Evolutionary conservation across 2,329 filamentous ascomycete genomes (phyloP), one percentile per base, ranked within the genome.

Genomic region (Diplocarpon mali): DNA sequence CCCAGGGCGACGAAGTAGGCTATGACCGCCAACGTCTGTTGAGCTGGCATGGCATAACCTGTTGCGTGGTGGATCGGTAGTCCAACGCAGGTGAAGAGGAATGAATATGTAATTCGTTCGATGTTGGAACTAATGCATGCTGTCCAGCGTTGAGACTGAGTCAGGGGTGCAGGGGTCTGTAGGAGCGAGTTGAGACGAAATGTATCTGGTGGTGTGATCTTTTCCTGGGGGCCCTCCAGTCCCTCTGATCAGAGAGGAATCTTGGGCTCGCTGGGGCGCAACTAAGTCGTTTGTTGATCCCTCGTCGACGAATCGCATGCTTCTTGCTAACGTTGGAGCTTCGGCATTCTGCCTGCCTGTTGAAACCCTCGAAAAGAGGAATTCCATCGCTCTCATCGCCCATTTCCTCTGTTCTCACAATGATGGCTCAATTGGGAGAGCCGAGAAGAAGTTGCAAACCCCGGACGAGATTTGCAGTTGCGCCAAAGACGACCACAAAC

Each of bases 391-490:
- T 60, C 27, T 66, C 62, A 40, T 60, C 52, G 9, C 64, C 65
- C 45, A 72, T 64, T 44, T 76, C 73, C 46, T 76, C 72, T 2
- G 69, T 70, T 11, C 73, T 64, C 47, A 75, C 68, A 1, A 65
- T 67, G 40, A 69, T 62, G 2, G 71, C 68, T 40, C 71, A 67
- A 53, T 78, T 78, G 0, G 71, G 70, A 0, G 68, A 67, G 20
- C 72, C 70, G 1, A 70, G 57, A 11, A 73, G 29, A 15, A 75
- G 57, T 50, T 78, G 73, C 2, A 79, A 61, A 6, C 64, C 66
- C 12, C 75, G 68, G 0, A 72, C 72, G 57, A 76, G 64, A 57
- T 72, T 77, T 3, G 73, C 73, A 12, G 72, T 72, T 37, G 69
- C 56, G 5, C 66, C 60, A 57, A 76, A 67, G 63, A 75, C 71